A percentile compares a stretch with the other conserved stretches of the same genome.
Evolutionary conservation across 2,329 filamentous ascomycete genomes (phyloP).

Genomic region (Stagonosporopsis rhizophila): DNA sequence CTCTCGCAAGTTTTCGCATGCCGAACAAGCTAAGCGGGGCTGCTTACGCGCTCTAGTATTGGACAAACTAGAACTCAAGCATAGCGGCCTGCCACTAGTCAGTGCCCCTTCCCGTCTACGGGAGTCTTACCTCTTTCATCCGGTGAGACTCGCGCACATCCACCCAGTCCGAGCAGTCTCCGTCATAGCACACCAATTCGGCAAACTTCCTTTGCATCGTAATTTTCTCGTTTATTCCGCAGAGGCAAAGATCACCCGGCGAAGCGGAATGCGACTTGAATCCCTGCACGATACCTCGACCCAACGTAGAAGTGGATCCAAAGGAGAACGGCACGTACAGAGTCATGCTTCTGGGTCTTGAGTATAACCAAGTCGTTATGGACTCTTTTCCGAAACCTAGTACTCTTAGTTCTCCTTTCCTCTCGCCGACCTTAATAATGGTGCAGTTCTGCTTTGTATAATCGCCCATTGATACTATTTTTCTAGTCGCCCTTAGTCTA

Average conservation of each 20-base stretch:
- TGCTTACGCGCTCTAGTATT: not conserved
- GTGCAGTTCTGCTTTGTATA: not conserved
- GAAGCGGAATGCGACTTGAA: constrained; percentile 2
- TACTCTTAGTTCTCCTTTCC: constrained; percentile 9
- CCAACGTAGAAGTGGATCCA: constrained; percentile 8
- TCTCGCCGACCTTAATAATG: constrained; percentile 6
- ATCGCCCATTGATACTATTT: not conserved
- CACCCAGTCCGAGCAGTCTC: constrained; percentile 4
- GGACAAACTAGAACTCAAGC: not conserved
- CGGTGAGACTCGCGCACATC: not conserved
- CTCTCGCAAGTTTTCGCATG: not conserved
- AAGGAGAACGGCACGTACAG: constrained; percentile 13
- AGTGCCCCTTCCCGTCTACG: not conserved
- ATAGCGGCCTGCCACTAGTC: not conserved
- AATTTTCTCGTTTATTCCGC: constrained; percentile 7
- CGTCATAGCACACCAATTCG: constrained; percentile 5
- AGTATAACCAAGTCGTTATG: constrained; percentile 10
- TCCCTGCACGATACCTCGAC: not conserved
- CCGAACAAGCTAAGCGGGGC: not conserved
- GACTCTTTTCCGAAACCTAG: constrained; percentile 7
- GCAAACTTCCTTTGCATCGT: constrained; percentile 9
- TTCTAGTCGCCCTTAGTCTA: not conserved
- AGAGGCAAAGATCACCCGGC: constrained; percentile 15
- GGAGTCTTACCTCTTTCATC: constrained; percentile 5
- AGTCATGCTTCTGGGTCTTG: constrained; percentile 9